Percentiles rank a stretch among this genome's conserved stretches.
Conservation (phyloP, 768 basidiomycete species). For the Fibroporia radiculosa region DNA sequence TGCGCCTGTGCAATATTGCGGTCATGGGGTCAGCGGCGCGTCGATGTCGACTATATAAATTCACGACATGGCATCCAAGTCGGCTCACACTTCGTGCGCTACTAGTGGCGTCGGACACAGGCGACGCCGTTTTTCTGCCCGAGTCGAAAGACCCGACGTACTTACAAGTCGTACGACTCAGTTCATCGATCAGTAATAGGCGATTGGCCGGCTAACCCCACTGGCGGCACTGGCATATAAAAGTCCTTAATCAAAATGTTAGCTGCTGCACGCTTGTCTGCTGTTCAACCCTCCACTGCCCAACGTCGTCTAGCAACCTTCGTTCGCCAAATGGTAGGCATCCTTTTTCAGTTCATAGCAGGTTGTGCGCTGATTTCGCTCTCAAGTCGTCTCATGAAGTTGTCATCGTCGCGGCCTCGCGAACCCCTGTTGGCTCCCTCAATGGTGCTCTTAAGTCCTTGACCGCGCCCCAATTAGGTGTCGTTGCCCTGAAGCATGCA, state of each 20-base stretch:
- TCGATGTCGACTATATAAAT: neutral
- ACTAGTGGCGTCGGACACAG: too few relatives aligned
- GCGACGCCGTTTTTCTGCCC: too few relatives aligned
- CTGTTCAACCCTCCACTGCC: constrained; percentile 29
- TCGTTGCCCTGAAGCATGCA: constrained; percentile 84
- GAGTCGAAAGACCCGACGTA: too few relatives aligned
- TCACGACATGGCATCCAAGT: neutral
- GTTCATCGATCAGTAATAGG: constrained; percentile 7
- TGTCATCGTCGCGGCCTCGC: constrained; percentile 88
- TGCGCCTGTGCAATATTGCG: too few relatives aligned
- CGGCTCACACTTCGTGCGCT: neutral
- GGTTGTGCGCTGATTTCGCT: neutral
- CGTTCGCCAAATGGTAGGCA: constrained; percentile 23
- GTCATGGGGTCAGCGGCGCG: neutral
- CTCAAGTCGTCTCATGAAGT: constrained; percentile 56
- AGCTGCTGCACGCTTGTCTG: constrained; percentile 13
- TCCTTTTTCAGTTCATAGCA: neutral
- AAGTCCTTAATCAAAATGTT: constrained; percentile 10
- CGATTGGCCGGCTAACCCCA: constrained; percentile 13
- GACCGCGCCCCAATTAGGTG: constrained; percentile 88
- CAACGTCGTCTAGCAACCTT: constrained; percentile 24
- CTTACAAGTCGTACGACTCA: constrained; percentile 16
- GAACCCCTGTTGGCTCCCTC: constrained; percentile 91
- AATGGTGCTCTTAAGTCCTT: constrained; percentile 84
- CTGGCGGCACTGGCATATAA: constrained; percentile 13